phyloP scores from a whole-genome alignment of 345 rosid species.

The Viola odorata region DNA sequence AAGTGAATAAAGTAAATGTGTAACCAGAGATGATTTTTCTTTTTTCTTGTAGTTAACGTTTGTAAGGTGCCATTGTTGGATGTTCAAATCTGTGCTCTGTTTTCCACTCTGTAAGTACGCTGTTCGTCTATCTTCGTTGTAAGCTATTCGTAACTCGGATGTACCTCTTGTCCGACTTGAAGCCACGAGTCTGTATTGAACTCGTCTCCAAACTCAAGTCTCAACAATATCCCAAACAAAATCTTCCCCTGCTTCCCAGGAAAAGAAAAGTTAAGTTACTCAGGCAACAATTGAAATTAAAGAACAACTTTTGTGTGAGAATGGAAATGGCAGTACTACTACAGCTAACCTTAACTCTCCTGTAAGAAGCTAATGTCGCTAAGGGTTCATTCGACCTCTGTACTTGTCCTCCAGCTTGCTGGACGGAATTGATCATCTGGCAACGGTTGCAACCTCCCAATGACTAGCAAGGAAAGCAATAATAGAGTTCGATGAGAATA shows the following conservation, averaged over 20 bases:
- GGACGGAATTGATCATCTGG: constrained; percentile 64
- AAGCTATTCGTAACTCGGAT: constrained; percentile 22
- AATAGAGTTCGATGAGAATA: neutral
- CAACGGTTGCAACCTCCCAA: constrained; percentile 93
- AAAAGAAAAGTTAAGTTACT: neutral
- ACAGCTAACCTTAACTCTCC: constrained; percentile 69
- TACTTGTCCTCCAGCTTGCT: constrained; percentile 57
- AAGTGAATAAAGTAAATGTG: too few relatives aligned
- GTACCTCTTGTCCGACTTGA: constrained; percentile 57
- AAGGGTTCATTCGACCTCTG: constrained; percentile 74
- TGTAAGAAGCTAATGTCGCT: constrained; percentile 74
- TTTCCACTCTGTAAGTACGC: too few relatives aligned
- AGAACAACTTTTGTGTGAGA: neutral
- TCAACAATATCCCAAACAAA: constrained; percentile 70
- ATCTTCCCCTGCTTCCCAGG: constrained; percentile 70
- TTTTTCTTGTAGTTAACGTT: too few relatives aligned
- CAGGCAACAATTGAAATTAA: neutral
- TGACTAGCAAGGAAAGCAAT: constrained; percentile 38
- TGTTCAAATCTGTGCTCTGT: too few relatives aligned
- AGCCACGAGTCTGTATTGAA: constrained; percentile 37
- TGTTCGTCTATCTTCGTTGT: too few relatives aligned
- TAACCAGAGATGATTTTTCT: too few relatives aligned
- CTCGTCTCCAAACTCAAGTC: constrained; percentile 21
- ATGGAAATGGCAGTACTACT: neutral
- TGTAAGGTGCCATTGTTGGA: too few relatives aligned